Percentiles rank a stretch among this genome's conserved stretches.
Evolutionary conservation across 83 land plant species (phyloP).

Genomic region (Diphasiastrum complanatum): DNA sequence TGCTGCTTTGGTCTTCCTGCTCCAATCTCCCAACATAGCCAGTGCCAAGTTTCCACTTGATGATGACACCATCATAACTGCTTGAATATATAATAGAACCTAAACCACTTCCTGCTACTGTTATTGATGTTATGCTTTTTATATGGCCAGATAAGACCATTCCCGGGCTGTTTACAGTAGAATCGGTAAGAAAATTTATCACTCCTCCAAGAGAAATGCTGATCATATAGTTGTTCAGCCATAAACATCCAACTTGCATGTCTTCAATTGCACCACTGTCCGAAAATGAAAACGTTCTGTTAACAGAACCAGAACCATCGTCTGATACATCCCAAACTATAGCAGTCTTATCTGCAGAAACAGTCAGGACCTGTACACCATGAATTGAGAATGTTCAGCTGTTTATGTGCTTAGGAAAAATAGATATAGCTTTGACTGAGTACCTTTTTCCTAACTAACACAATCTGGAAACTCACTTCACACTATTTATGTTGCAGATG

Average conservation of each 20-base stretch:
- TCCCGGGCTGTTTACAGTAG: conserved; percentile 47
- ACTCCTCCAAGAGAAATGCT: conserved; percentile 82
- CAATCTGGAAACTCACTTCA: not conserved
- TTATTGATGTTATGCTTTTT: conserved; percentile 62
- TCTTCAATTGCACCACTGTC: conserved; percentile 78
- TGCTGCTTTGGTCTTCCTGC: conserved; percentile 42
- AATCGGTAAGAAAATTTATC: conserved; percentile 51
- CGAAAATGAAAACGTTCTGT: conserved; percentile 51
- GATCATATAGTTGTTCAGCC: conserved; percentile 79
- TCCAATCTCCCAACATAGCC: conserved; percentile 63
- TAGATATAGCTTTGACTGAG: too few relatives aligned
- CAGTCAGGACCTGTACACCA: conserved; percentile 70
- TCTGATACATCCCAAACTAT: conserved; percentile 84
- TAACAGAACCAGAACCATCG: conserved; percentile 64
- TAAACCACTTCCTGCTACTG: conserved; percentile 32
- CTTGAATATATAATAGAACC: conserved; percentile 51
- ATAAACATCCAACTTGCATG: conserved; percentile 95
- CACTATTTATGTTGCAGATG: not conserved
- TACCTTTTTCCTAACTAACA: too few relatives aligned
- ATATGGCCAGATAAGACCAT: conserved; percentile 73
- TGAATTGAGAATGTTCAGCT: not conserved
- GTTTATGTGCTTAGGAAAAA: not conserved
- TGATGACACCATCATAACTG: conserved; percentile 90
- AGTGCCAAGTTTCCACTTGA: conserved; percentile 70
- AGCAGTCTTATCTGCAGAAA: conserved; percentile 94